phyloP scores from a whole-genome alignment of 2,329 filamentous ascomycete species.

The Neofusicoccum sp. region DNA sequence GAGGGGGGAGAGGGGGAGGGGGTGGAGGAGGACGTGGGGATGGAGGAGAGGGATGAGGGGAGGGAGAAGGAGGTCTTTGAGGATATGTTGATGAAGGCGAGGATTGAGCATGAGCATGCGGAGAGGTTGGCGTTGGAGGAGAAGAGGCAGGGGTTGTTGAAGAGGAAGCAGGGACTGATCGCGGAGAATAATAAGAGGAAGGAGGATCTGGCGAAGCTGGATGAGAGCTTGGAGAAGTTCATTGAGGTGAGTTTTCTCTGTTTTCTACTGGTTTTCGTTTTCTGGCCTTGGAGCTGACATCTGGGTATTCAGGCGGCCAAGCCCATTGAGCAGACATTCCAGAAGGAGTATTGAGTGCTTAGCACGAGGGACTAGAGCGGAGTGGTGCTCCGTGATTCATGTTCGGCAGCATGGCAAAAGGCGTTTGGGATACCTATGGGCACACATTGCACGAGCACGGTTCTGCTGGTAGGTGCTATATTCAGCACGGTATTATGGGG shows the following conservation, averaged over 20 bases:
- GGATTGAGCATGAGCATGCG: constrained; percentile 85
- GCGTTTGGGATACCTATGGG: background rate
- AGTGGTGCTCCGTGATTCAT: background rate
- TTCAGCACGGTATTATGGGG: background rate
- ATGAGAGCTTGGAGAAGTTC: constrained; percentile 89
- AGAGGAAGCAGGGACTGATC: constrained; percentile 67
- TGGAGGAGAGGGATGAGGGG: constrained; percentile 86
- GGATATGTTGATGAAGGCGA: constrained; percentile 79
- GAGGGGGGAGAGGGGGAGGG: constrained; percentile 85
- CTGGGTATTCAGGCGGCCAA: constrained; percentile 65
- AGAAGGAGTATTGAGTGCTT: constrained; percentile 58
- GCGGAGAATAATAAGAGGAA: constrained; percentile 87
- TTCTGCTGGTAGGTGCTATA: background rate
- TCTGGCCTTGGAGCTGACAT: background rate
- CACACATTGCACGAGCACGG: background rate
- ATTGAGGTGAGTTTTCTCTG: constrained; percentile 65
- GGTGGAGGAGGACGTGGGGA: constrained; percentile 82
- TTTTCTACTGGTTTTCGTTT: background rate
- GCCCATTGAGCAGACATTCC: constrained; percentile 82
- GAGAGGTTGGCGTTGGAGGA: constrained; percentile 84
- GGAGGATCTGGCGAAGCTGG: constrained; percentile 85
- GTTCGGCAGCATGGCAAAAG: background rate
- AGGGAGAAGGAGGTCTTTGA: constrained; percentile 81
- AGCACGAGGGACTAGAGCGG: background rate
- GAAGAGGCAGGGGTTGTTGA: constrained; percentile 63